Evolutionary conservation across 257 asterid genomes (phyloP).

Genomic region (Capsicum chinense): DNA sequence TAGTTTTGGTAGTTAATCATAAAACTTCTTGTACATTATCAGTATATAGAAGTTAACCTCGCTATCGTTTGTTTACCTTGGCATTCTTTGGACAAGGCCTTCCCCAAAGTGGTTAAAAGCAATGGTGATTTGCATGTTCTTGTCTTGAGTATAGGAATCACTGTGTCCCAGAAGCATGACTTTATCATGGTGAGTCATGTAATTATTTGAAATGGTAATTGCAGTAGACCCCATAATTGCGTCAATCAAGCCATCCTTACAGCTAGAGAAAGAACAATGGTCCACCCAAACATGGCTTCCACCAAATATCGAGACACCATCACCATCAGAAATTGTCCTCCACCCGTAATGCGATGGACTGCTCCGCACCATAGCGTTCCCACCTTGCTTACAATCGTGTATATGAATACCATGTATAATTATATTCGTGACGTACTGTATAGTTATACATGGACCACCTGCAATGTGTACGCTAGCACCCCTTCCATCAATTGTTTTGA

Average conservation of each 20-base stretch:
- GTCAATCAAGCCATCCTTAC: conserved; percentile 71
- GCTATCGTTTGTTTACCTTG: conserved; percentile 42
- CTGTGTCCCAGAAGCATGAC: conserved; percentile 86
- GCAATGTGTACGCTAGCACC: conserved; percentile 84
- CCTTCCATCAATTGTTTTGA: conserved; percentile 80
- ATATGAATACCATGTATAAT: conserved; percentile 76
- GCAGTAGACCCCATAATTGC: conserved; percentile 74
- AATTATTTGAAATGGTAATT: conserved; percentile 71
- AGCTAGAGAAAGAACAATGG: conserved; percentile 69
- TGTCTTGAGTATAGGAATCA: conserved; percentile 60
- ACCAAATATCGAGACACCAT: conserved; percentile 74
- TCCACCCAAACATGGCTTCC: conserved; percentile 87
- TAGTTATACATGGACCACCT: conserved; percentile 81
- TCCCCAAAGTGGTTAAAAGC: conserved; percentile 86
- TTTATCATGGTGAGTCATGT: conserved; percentile 75
- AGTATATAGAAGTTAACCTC: not conserved
- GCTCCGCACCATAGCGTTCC: conserved; percentile 73
- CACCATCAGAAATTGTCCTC: conserved; percentile 81
- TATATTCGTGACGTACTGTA: conserved; percentile 72
- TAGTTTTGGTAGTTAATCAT: too few species aligned
- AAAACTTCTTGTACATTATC: not conserved
- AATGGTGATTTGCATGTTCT: conserved; percentile 74
- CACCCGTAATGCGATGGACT: conserved; percentile 75
- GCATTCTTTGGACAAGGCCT: conserved; percentile 92
- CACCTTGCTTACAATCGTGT: conserved; percentile 82